Evolutionary conservation across 129 eudicot genomes (phyloP).

Genomic region (Pseudognaphalium luteoalbum): DNA sequence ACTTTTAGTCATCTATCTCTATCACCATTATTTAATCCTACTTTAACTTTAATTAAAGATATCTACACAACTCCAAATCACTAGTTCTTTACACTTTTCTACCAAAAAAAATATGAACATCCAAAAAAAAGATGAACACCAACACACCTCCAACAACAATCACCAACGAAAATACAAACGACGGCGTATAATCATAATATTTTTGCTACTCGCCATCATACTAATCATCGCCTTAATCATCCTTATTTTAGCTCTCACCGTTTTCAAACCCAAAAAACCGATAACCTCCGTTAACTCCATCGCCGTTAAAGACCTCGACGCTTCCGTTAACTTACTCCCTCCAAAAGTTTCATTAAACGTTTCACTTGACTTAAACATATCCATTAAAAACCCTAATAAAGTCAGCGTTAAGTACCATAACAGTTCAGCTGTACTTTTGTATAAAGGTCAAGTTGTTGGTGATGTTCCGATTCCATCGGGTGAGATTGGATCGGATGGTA

Average conservation of each 20-base stretch:
- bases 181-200: slow-evolving; percentile 30
- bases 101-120: slow-evolving; percentile 17
- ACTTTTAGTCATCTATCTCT: slow-evolving; percentile 15
- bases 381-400: slow-evolving; percentile 73
- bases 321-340: slow-evolving; percentile 46
- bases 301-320: slow-evolving; percentile 37
- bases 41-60: neutral
- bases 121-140: slow-evolving; percentile 22
- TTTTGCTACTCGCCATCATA: slow-evolving; percentile 19
- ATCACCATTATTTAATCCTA: slow-evolving; percentile 20
- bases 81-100: neutral
- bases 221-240: slow-evolving; percentile 38
- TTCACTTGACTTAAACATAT: slow-evolving; percentile 42
- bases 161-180: slow-evolving; percentile 31
- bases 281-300: slow-evolving; percentile 51
- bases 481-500: slow-evolving; percentile 48
- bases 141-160: slow-evolving; percentile 15
- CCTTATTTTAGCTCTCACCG: slow-evolving; percentile 59
- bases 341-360: slow-evolving; percentile 51
- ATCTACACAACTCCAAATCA: neutral
- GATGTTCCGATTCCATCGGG: slow-evolving; percentile 74
- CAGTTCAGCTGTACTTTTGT: slow-evolving; percentile 45
- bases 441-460: slow-evolving; percentile 53
- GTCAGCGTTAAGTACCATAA: slow-evolving; percentile 48
- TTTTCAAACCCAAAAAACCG: slow-evolving; percentile 66